Evolutionary conservation across 306 rosid species (phyloP).

Genomic region (Morella rubra): DNA sequence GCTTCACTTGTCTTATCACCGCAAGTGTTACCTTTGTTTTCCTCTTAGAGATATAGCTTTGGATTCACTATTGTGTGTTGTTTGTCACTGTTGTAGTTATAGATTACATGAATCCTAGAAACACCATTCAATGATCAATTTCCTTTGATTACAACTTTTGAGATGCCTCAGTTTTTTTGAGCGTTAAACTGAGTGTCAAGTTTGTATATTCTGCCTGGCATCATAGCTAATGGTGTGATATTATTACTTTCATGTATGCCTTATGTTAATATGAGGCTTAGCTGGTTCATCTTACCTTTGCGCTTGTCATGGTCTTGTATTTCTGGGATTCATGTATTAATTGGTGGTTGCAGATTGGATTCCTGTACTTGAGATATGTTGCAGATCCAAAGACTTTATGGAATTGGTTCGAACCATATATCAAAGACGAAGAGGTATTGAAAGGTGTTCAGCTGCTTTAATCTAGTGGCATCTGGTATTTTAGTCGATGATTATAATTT

Average conservation of each 20-base stretch:
- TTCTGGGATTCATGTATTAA: constrained; percentile 19
- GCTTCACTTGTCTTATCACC: not conserved
- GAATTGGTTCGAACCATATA: constrained; percentile 92
- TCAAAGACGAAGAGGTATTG: constrained; percentile 86
- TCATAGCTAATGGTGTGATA: not conserved
- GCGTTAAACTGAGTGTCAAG: not conserved
- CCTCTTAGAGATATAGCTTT: not conserved
- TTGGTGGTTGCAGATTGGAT: constrained; percentile 67
- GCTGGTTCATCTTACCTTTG: not conserved
- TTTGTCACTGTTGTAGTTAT: not conserved
- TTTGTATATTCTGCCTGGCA: not conserved
- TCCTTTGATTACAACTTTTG: not conserved
- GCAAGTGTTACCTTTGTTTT: not conserved
- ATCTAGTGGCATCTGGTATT: constrained; percentile 15
- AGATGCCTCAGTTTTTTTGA: not conserved
- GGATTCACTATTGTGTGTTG: not conserved
- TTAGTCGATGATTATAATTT: constrained; percentile 11
- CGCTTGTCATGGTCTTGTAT: constrained; percentile 4
- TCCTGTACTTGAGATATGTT: constrained; percentile 92
- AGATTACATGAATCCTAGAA: not conserved
- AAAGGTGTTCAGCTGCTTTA: constrained; percentile 21
- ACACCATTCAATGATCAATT: not conserved
- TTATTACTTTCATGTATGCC: not conserved
- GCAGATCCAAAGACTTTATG: constrained; percentile 91
- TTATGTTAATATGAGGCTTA: not conserved